These are phyloP conservation scores for Lagerstroemia speciosa DNA, from an alignment of 345 rosid species.

Conservation along the genomic window DNA sequence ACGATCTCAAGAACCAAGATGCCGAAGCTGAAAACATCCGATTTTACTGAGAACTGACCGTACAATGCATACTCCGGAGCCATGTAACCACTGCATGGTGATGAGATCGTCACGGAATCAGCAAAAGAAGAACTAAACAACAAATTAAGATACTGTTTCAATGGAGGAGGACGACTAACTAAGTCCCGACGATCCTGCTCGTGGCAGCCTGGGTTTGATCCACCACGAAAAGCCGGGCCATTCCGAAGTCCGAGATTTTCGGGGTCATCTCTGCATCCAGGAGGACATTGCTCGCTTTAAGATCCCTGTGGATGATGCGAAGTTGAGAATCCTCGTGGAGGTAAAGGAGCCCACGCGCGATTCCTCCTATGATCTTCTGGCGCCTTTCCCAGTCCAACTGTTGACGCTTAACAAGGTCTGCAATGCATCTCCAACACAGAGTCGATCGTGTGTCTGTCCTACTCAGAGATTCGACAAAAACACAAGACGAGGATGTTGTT, in stretches of 20 bases:
- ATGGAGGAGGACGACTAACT: constrained; percentile 29
- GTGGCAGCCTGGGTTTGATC: constrained; percentile 50
- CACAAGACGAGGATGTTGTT: not conserved
- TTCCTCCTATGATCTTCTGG: constrained; percentile 48
- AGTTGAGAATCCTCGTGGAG: constrained; percentile 66
- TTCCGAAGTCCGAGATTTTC: constrained; percentile 68
- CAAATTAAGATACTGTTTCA: too few relatives aligned
- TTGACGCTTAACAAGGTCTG: constrained; percentile 36
- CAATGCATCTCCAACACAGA: not conserved
- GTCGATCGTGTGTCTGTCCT: not conserved
- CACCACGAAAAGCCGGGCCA: constrained; percentile 52
- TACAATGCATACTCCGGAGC: constrained; percentile 76
- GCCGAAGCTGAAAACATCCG: constrained; percentile 70
- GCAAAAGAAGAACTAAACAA: too few relatives aligned
- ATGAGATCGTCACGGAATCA: not conserved
- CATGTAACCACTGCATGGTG: constrained; percentile 52
- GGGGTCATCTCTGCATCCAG: constrained; percentile 68
- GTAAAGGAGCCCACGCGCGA: constrained; percentile 67
- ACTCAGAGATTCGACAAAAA: not conserved
- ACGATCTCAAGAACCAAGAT: constrained; percentile 56
- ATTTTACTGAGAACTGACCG: constrained; percentile 60
- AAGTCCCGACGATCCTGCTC: constrained; percentile 51
- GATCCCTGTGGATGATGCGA: constrained; percentile 61
- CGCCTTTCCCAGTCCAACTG: constrained; percentile 47
- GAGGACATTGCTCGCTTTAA: constrained; percentile 61